phyloP scores from a whole-genome alignment of 2,329 filamentous ascomycete genomes.

The Westerdykella ornata region DNA sequence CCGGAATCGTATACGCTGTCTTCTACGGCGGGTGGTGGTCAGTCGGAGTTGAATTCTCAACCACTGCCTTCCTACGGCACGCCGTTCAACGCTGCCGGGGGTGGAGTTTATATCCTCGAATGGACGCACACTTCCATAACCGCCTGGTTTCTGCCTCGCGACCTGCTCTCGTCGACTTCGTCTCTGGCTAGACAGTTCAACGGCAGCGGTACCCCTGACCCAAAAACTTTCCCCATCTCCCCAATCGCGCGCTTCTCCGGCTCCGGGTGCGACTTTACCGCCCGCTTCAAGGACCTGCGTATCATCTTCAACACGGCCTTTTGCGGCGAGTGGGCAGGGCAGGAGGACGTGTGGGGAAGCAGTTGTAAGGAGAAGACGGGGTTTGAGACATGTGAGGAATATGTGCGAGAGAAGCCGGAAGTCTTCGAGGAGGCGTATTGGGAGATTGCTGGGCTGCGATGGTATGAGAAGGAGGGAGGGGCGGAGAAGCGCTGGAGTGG shows the following conservation, averaged over 20 bases:
- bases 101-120: slow-evolving; percentile 39
- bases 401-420: slow-evolving; percentile 25
- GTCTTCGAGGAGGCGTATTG: slow-evolving; percentile 30
- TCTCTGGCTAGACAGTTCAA: slow-evolving; percentile 10
- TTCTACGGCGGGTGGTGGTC: slow-evolving; percentile 25
- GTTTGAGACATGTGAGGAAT: slow-evolving; percentile 42
- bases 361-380: slow-evolving; percentile 32
- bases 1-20: slow-evolving; percentile 11
- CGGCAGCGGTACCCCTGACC: slow-evolving; percentile 8
- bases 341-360: slow-evolving; percentile 49
- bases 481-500: slow-evolving; percentile 6
- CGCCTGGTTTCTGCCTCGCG: slow-evolving; percentile 40
- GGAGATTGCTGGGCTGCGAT: slow-evolving; percentile 28
- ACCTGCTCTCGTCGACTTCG: slow-evolving; percentile 9
- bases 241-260: slow-evolving; percentile 38
- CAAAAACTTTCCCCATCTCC: slow-evolving; percentile 14
- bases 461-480: slow-evolving; percentile 20
- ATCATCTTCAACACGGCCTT: slow-evolving; percentile 47
- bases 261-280: slow-evolving; percentile 41
- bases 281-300: slow-evolving; percentile 23
- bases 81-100: slow-evolving; percentile 29
- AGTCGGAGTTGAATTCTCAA: neutral
- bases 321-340: slow-evolving; percentile 51
- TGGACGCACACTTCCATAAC: slow-evolving; percentile 35
- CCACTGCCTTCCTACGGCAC: slow-evolving; percentile 27